A percentile compares a stretch with the other conserved stretches of the same genome.
These are phyloP conservation scores for Podospora fimiseda DNA, from an alignment of 495 filamentous ascomycete genomes.

Conservation along the genomic window DNA sequence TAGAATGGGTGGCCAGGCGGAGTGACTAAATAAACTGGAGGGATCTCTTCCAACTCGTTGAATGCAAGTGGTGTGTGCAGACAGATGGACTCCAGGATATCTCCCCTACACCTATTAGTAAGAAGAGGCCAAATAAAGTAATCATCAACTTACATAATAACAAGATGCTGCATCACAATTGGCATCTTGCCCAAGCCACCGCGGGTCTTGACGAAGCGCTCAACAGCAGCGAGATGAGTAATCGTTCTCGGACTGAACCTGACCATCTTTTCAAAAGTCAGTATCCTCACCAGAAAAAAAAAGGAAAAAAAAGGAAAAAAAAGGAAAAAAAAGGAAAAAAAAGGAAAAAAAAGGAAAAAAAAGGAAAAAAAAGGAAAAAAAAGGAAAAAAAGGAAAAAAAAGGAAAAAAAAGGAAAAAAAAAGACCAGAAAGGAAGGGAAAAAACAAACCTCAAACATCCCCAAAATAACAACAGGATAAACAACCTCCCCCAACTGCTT, in stretches of 20 bases:
- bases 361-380: background rate
- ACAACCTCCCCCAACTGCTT: constrained; percentile 9
- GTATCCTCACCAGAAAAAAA: background rate
- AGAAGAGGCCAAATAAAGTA: background rate
- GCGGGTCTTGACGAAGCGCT: constrained; percentile 7
- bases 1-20: background rate
- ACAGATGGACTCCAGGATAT: constrained; percentile 5
- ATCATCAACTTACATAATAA: constrained; percentile 1
- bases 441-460: constrained; percentile 9
- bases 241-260: constrained; percentile 1
- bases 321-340: background rate
- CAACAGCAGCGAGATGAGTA: constrained; percentile 7
- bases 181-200: constrained; percentile 6
- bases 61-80: constrained; percentile 5
- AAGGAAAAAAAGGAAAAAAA: background rate
- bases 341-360: background rate
- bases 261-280: constrained; percentile 1
- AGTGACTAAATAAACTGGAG: background rate
- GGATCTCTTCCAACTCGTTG: background rate
- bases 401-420: background rate
- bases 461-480: constrained; percentile 8
- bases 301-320: background rate
- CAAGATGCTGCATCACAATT: constrained; percentile 9
- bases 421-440: background rate
- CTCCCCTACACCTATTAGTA: background rate